Percentiles rank a stretch among this genome's conserved stretches.
These are phyloP conservation scores for Aphanocladium album DNA, from an alignment of 2,329 filamentous ascomycete genomes.

Conservation along the genomic window DNA sequence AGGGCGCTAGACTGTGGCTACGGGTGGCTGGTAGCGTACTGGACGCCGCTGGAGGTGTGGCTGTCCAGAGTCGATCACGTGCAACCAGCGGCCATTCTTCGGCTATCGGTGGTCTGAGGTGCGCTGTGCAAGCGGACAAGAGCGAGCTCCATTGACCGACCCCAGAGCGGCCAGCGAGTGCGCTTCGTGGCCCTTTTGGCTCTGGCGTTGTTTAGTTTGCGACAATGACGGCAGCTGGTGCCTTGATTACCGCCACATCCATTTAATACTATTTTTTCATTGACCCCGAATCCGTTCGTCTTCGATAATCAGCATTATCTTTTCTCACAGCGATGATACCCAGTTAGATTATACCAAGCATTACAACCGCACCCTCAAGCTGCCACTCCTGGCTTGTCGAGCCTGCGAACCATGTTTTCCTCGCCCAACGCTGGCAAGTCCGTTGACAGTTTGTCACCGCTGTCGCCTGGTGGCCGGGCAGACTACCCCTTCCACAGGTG, in stretches of 20 bases:
- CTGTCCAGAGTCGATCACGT: background rate
- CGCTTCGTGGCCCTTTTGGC: slow-evolving; percentile 8
- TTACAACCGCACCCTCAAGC: slow-evolving; percentile 20
- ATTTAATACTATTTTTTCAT: slow-evolving; percentile 1
- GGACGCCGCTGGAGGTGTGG: background rate
- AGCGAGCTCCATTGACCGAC: background rate
- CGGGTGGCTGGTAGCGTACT: background rate
- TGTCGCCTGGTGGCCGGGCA: slow-evolving; percentile 43
- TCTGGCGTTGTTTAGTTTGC: slow-evolving; percentile 2
- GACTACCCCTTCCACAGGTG: slow-evolving; percentile 59
- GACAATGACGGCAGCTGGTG: slow-evolving; percentile 11
- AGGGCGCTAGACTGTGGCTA: slow-evolving; percentile 13
- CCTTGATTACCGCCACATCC: background rate
- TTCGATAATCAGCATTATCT: background rate
- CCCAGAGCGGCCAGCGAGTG: background rate
- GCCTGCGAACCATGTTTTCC: slow-evolving; percentile 49
- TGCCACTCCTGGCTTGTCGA: background rate
- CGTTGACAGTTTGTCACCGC: slow-evolving; percentile 57
- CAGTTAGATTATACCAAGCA: slow-evolving; percentile 32
- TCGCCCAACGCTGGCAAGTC: slow-evolving; percentile 57
- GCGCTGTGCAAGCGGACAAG: background rate
- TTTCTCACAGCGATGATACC: slow-evolving; percentile 42
- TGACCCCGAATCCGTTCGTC: background rate
- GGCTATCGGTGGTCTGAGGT: background rate
- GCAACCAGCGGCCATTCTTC: slow-evolving; percentile 8